Evolutionary conservation across 2,329 filamentous ascomycete species (phyloP), one percentile per base, ranked within the genome.

Genomic region (Lachnum nothofagi): DNA sequence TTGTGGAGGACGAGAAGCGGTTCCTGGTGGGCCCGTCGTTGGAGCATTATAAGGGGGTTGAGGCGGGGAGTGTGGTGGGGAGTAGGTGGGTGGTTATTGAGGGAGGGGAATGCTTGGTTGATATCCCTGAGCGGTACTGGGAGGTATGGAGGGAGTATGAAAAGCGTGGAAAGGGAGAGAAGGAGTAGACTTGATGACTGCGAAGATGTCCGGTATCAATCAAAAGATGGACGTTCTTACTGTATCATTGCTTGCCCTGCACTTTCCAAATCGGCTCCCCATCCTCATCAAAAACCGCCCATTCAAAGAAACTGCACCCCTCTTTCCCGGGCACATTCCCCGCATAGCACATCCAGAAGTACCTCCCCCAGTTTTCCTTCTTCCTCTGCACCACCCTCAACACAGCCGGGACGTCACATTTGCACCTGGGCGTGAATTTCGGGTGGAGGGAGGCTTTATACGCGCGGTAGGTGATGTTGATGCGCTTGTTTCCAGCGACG

Each of bases 281-380:
- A 65, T 96, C 85, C 29, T 94, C 83, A 59, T 91, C 84, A 67
- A 95, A 94, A 46, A 84, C 78, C 0, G 86, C 89, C 90, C 90
- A 95, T 53, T 86, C 76, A 59, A 95, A 95, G 61, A 85, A 93
- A 0, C 77, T 72, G 62, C 90, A 95, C 4, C 79, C 82, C 33
- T 81, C 69, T 68, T 76, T 84, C 40, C 79, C 85, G 0, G 85
- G 84, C 2, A 83, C 76, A 60, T 83, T 87, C 5, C 84, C 82
- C 0, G 82, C 81, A 68, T 95, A 81, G 61, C 93, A 97, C 86
- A 91, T 93, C 89, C 90, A 95, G 69, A 94, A 93, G 65, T 97
- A 95, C 60, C 77, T 76, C 0, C 91, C 91, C 56, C 81, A 75
- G 46, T 82, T 91, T 57, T 86, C 85, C 58, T 77, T 82, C 68